Conservation (phyloP, 2,329 filamentous ascomycete species). For the Paecilomyces sp. region DNA sequence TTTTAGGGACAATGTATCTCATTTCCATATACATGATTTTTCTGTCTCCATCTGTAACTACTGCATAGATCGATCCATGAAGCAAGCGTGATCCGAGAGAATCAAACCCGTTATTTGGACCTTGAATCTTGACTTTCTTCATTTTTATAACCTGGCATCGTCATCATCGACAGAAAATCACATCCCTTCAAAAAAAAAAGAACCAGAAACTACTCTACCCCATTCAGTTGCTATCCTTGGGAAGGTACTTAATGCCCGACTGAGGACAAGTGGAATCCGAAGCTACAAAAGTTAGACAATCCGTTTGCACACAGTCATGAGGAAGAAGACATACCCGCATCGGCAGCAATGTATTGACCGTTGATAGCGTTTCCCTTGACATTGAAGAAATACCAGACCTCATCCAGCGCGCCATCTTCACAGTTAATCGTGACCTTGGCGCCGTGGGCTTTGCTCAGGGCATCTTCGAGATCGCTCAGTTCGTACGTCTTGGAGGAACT, state of each 20-base stretch:
- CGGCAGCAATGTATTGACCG: constrained; percentile 53
- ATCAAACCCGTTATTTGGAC: too few species aligned
- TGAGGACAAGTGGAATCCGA: constrained; percentile 54
- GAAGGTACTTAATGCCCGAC: constrained; percentile 58
- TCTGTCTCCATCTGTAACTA: too few species aligned
- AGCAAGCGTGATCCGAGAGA: too few species aligned
- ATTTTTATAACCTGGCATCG: not conserved
- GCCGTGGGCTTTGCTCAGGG: constrained; percentile 41
- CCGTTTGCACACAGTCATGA: not conserved
- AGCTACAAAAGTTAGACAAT: constrained; percentile 19
- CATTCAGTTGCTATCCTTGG: constrained; percentile 38
- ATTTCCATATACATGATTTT: too few species aligned
- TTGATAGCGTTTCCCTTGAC: constrained; percentile 52
- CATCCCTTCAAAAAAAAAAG: not conserved
- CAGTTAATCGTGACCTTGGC: constrained; percentile 47
- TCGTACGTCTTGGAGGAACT: constrained; percentile 45
- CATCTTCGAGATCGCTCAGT: constrained; percentile 43
- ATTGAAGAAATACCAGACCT: constrained; percentile 50
- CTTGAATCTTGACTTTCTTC: too few species aligned
- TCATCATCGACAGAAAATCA: not conserved
- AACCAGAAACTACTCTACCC: not conserved
- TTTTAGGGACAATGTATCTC: too few species aligned
- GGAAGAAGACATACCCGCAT: constrained; percentile 33
- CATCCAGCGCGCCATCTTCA: constrained; percentile 40
- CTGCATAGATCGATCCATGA: too few species aligned